These are phyloP conservation scores for Stagonosporopsis chrysanthemi DNA, from an alignment of 2,329 filamentous ascomycete genomes.

Conservation along the genomic window DNA sequence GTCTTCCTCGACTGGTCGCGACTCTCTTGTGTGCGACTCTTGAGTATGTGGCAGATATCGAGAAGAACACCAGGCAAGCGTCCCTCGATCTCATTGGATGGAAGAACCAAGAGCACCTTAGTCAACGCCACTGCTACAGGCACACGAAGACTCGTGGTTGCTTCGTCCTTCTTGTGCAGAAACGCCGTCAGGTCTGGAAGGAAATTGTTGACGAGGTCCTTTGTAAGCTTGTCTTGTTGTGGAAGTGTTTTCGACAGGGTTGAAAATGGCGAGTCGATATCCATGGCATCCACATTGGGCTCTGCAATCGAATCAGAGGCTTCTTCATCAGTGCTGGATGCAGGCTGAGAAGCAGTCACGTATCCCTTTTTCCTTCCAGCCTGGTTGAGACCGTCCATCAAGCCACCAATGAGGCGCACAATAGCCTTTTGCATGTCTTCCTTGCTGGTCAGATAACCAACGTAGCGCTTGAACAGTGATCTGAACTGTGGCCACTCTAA, in stretches of 20 bases:
- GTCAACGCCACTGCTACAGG: constrained; percentile 88
- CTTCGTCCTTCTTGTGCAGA: constrained; percentile 92
- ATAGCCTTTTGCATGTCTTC: constrained; percentile 86
- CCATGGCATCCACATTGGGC: constrained; percentile 31
- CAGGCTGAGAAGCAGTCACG: constrained; percentile 20
- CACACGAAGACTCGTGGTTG: constrained; percentile 89
- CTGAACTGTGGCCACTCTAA: constrained; percentile 93
- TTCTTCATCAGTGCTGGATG: constrained; percentile 32
- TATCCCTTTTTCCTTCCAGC: constrained; percentile 55
- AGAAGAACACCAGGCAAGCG: constrained; percentile 84
- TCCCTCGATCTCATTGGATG: constrained; percentile 73
- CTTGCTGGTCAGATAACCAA: constrained; percentile 80
- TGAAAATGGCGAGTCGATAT: constrained; percentile 32
- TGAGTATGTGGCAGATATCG: constrained; percentile 90
- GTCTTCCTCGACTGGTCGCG: constrained; percentile 91
- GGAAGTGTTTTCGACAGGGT: constrained; percentile 72
- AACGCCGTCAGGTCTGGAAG: constrained; percentile 82
- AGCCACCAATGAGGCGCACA: constrained; percentile 79
- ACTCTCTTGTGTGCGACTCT: constrained; percentile 86
- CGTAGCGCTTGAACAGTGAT: constrained; percentile 82
- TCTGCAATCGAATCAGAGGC: constrained; percentile 53
- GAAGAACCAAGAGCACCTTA: constrained; percentile 83
- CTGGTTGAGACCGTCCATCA: constrained; percentile 76
- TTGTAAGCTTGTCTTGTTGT: constrained; percentile 68
- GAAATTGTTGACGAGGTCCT: constrained; percentile 77